These are phyloP conservation scores for Bipolaris cookei DNA, from an alignment of 2,329 filamentous ascomycete genomes.

Conservation along the genomic window DNA sequence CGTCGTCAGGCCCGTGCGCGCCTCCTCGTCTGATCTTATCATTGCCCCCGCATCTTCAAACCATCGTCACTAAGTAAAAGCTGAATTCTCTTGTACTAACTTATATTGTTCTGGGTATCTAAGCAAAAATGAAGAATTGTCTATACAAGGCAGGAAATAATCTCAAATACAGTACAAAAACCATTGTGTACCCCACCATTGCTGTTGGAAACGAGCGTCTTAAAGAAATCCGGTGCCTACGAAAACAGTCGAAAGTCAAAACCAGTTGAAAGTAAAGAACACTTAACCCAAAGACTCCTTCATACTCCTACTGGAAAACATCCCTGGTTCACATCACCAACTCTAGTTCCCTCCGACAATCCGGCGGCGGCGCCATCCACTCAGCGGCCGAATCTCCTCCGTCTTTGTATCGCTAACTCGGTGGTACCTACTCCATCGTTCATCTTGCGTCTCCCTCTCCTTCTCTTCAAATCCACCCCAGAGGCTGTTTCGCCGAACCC, in stretches of 20 bases:
- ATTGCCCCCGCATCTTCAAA: slow-evolving; percentile 1
- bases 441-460: slow-evolving; percentile 24
- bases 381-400: slow-evolving; percentile 42
- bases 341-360: slow-evolving; percentile 6
- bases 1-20: slow-evolving; percentile 6
- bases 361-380: slow-evolving; percentile 26
- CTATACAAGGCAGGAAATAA: not conserved
- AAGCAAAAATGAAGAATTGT: not conserved
- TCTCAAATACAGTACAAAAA: not conserved
- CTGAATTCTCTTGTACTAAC: not conserved
- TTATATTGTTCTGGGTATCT: slow-evolving; percentile 1
- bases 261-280: not conserved
- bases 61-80: not conserved
- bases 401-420: slow-evolving; percentile 39
- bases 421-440: slow-evolving; percentile 31
- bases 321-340: too few relatives aligned
- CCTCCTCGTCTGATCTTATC: slow-evolving; percentile 10
- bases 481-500: slow-evolving; percentile 15
- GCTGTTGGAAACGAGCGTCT: not conserved
- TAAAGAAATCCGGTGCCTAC: not conserved
- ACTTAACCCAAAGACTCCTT: not conserved
- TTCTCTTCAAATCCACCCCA: slow-evolving; percentile 24
- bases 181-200: not conserved
- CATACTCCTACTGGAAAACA: not conserved
- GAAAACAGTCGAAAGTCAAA: not conserved